Conservation (phyloP, 768 basidiomycete species). For the Auricularia sp. region DNA sequence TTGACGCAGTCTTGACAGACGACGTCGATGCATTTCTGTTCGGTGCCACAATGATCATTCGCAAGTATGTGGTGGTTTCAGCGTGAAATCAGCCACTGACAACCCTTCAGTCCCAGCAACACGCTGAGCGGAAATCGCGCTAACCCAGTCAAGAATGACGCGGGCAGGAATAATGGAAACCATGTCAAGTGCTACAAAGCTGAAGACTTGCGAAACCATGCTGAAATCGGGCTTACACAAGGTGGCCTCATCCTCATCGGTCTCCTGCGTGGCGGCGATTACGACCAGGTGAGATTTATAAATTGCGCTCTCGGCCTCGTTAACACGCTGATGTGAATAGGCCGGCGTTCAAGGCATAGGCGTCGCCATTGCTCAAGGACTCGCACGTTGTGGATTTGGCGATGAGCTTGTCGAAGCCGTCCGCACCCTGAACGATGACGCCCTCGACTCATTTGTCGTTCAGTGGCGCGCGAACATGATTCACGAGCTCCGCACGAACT, state of each 20-base stretch:
- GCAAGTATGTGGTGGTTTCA: conserved; percentile 46
- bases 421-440: conserved; percentile 32
- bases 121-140: conserved; percentile 63
- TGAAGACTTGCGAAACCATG: conserved; percentile 33
- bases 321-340: conserved; percentile 9
- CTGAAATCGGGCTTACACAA: conserved; percentile 40
- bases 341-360: conserved; percentile 58
- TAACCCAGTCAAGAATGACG: conserved; percentile 51
- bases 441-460: conserved; percentile 44
- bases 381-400: conserved; percentile 76
- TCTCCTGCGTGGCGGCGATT: conserved; percentile 84
- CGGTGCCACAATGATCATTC: conserved; percentile 71
- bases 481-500: conserved; percentile 57
- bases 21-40: conserved; percentile 92
- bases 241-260: conserved; percentile 75
- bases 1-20: conserved; percentile 86
- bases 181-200: conserved; percentile 40
- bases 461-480: conserved; percentile 55
- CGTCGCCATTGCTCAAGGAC: conserved; percentile 57
- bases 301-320: too few species aligned
- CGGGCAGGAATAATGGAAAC: conserved; percentile 66
- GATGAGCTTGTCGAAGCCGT: conserved; percentile 57
- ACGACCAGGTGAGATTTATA: conserved; percentile 65
- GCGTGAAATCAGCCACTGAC: neutral
- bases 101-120: conserved; percentile 45